Base-by-base conservation (phyloP, 805 yeast species). In the Lipomyces yamanashiensis region DNA sequence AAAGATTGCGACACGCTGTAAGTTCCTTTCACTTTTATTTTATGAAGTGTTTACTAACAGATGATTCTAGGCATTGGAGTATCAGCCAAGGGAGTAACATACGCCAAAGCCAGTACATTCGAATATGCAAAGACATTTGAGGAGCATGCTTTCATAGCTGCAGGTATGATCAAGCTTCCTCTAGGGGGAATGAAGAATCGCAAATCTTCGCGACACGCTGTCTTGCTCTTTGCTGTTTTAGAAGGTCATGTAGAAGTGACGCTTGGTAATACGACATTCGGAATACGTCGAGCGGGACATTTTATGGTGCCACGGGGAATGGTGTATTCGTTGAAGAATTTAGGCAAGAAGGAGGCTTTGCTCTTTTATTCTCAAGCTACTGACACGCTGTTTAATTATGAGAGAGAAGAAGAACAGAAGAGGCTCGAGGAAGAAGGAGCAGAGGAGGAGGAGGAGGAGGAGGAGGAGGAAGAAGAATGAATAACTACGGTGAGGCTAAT, bases 341-440 rank as follows among this genome's bases (percentile, higher is more conserved):
- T 92, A 67, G 81, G 80, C 53, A 90, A 90, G 72, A 80, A 79
- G 47, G 47, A 67, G n/a, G 91, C 88, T 0, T 81, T 83, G 60
- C 70, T 92, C 72, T 90, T 89, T 74, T 91, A 90, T 72, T 92
- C 89, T 0, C 96, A 91, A 72, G 81, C 87, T 4, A 82, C 75
- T 23, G 70, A 69, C 58, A 71, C 74, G n/a, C 36, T 71, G 63
- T 67, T 40, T 37, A 69, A 70, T 54, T 13, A 12, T 21, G 56
- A 28, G 39, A 39, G 43, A 23, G 39, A 51, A 36, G 57, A 66
- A 13, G 54, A 44, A 34, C 12, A 34, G 19, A 39, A 45, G 15
- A 52, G 49, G 33, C 37, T 48, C 40, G 21, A 47, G 19, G 49
- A n/a, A n/a, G n/a, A n/a, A n/a, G n/a, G n/a, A n/a, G n/a, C n/a